Evolutionary conservation across 306 rosid genomes (phyloP).

Genomic region (Nissolia schottii): DNA sequence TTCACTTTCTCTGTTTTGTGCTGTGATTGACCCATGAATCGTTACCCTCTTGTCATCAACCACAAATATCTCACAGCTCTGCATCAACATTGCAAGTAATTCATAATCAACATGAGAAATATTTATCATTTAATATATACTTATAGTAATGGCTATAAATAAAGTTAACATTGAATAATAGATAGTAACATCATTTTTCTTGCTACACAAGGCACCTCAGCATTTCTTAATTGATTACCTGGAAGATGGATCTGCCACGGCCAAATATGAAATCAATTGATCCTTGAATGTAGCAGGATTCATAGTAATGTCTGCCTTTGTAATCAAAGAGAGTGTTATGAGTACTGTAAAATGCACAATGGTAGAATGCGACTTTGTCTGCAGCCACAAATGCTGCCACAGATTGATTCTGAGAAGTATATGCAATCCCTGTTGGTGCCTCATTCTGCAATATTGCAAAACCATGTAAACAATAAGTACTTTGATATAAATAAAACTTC

Average conservation of each 20-base stretch:
- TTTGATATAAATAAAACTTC: not conserved
- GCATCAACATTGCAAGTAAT: not conserved
- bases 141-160: too few species aligned
- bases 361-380: constrained; percentile 77
- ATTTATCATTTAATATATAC: too few species aligned
- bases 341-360: constrained; percentile 82
- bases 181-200: not conserved
- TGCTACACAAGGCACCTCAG: not conserved
- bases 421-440: constrained; percentile 94
- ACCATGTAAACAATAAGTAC: not conserved
- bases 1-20: constrained; percentile 44
- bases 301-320: constrained; percentile 87
- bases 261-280: constrained; percentile 95
- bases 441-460: constrained; percentile 61
- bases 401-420: constrained; percentile 92
- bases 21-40: constrained; percentile 66
- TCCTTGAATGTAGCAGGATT: constrained; percentile 69
- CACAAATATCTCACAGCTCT: constrained; percentile 81
- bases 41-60: constrained; percentile 55
- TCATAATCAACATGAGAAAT: too few species aligned
- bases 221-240: constrained; percentile 25
- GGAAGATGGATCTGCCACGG: constrained; percentile 56
- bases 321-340: constrained; percentile 89
- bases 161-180: too few species aligned
- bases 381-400: constrained; percentile 87